Evolutionary conservation across 2,329 filamentous ascomycete genomes (phyloP).

Genomic region (Colletotrichum kahawae): DNA sequence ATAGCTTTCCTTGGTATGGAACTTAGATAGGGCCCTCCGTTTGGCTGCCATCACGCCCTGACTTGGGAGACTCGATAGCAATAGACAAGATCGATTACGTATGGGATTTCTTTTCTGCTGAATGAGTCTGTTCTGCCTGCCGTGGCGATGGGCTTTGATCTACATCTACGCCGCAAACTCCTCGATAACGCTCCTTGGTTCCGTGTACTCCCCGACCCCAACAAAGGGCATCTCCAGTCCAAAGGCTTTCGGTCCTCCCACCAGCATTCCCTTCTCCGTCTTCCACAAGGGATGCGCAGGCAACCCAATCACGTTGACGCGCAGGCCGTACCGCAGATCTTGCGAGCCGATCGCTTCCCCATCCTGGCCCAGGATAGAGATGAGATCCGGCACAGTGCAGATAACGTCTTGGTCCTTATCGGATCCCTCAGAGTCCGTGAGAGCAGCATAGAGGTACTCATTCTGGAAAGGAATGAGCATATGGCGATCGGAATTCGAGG

Average conservation of each 20-base stretch:
- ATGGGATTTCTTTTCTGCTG: accelerated
- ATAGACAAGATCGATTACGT: background rate
- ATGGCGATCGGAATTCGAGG: slow-evolving; percentile 26
- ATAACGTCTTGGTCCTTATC: slow-evolving; percentile 33
- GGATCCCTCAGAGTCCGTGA: slow-evolving; percentile 34
- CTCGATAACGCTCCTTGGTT: background rate
- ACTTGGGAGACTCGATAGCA: background rate
- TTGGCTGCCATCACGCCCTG: background rate
- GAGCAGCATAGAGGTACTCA: slow-evolving; percentile 43
- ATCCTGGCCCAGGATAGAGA: slow-evolving; percentile 43
- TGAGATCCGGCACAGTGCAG: slow-evolving; percentile 41
- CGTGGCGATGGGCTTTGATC: accelerated
- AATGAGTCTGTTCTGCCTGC: background rate
- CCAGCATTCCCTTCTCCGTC: slow-evolving; percentile 36
- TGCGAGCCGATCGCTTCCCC: slow-evolving; percentile 55
- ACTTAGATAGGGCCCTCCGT: background rate
- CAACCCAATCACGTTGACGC: slow-evolving; percentile 54
- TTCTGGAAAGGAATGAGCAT: slow-evolving; percentile 48
- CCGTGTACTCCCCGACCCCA: background rate
- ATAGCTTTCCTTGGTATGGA: background rate
- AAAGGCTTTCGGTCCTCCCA: slow-evolving; percentile 39
- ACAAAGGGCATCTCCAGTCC: slow-evolving; percentile 31
- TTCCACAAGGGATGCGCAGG: slow-evolving; percentile 56
- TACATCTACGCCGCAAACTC: background rate
- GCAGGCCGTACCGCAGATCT: slow-evolving; percentile 55